phyloP scores from a whole-genome alignment of 306 rosid genomes.

The Inga leiocalycina region DNA sequence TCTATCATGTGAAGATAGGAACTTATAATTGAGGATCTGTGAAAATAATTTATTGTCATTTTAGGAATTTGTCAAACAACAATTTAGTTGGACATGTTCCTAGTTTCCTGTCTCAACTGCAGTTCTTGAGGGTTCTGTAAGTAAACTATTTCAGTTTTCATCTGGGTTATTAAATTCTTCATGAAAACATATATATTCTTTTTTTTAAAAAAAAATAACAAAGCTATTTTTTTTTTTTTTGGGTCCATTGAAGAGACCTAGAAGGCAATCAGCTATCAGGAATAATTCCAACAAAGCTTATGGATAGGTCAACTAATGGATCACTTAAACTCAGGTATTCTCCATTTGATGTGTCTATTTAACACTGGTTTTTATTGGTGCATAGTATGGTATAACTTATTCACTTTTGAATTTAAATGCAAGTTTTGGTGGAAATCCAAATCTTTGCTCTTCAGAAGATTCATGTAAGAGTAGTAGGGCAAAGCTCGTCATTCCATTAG shows the following conservation, averaged over 20 bases:
- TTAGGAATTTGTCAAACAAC: constrained; percentile 50
- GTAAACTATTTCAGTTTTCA: constrained; percentile 19
- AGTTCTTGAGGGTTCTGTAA: constrained; percentile 40
- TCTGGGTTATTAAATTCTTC: not conserved
- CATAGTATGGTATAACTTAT: not conserved
- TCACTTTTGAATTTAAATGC: constrained; percentile 27
- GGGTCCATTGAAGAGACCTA: constrained; percentile 40
- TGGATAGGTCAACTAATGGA: constrained; percentile 23
- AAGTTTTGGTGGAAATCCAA: constrained; percentile 51
- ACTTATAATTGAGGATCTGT: not conserved
- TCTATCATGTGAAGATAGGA: constrained; percentile 1
- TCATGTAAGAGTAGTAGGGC: constrained; percentile 43
- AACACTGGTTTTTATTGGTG: not conserved
- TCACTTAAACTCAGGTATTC: constrained; percentile 37
- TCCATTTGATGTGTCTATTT: not conserved
- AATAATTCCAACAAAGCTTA: constrained; percentile 38
- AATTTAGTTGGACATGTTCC: constrained; percentile 41
- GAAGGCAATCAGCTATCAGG: constrained; percentile 47
- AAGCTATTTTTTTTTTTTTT: not conserved
- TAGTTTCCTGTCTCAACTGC: constrained; percentile 34
- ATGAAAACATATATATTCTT: not conserved
- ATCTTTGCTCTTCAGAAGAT: constrained; percentile 40
- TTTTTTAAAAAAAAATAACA: not conserved
- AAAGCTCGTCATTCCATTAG: constrained; percentile 43
- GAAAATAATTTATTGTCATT: not conserved